Conservation (phyloP, 2,329 filamentous ascomycete species). For the Epichloe glyceriae region DNA sequence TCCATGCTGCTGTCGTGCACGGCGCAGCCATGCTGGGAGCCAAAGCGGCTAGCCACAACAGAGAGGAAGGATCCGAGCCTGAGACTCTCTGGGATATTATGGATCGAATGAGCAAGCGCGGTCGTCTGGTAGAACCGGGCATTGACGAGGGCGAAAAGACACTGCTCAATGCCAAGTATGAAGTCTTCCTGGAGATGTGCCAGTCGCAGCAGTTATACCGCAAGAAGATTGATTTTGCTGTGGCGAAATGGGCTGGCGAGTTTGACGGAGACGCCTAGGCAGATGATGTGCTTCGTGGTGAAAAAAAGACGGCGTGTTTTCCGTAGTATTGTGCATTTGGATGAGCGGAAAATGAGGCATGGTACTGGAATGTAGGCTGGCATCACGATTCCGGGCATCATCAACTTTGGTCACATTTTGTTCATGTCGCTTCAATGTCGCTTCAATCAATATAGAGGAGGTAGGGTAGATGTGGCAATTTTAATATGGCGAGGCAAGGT, state of each 20-base stretch:
- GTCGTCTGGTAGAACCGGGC: constrained; percentile 66
- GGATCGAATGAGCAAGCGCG: constrained; percentile 93
- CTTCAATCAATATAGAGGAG: too few relatives aligned
- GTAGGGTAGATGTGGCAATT: too few relatives aligned
- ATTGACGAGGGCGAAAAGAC: constrained; percentile 61
- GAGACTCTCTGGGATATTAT: constrained; percentile 93
- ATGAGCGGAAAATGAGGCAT: too few relatives aligned
- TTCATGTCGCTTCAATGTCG: too few relatives aligned
- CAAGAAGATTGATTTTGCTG: constrained; percentile 56
- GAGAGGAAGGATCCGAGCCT: constrained; percentile 51
- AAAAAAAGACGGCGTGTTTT: not conserved
- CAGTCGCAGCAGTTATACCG: constrained; percentile 74
- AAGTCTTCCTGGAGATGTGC: constrained; percentile 90
- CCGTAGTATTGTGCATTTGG: too few relatives aligned
- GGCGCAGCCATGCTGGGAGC: constrained; percentile 97
- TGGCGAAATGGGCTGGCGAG: constrained; percentile 23
- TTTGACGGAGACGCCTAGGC: constrained; percentile 11
- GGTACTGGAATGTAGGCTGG: too few relatives aligned
- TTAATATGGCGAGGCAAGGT: too few relatives aligned
- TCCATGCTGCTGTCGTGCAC: constrained; percentile 90
- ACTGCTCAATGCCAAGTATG: constrained; percentile 78
- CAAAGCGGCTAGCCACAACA: constrained; percentile 80
- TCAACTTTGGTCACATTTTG: too few relatives aligned
- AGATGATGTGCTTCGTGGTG: not conserved
- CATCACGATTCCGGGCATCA: too few relatives aligned